phyloP scores from a whole-genome alignment of 495 filamentous ascomycete species.

The Tuber magnatum region DNA sequence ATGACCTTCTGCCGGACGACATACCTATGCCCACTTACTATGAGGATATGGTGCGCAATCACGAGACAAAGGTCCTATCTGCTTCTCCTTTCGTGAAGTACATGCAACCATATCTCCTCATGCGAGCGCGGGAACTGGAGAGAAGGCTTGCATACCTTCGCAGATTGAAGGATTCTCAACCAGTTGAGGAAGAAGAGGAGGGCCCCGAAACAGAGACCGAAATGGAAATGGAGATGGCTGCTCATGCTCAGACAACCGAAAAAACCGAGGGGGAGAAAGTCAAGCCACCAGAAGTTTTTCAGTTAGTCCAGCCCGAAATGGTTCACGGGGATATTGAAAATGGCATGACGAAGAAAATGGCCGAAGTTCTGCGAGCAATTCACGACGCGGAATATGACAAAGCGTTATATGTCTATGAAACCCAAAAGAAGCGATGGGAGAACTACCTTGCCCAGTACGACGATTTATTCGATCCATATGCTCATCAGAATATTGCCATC shows the following conservation, averaged over 20 bases:
- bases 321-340: conserved; percentile 59
- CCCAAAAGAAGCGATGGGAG: conserved; percentile 92
- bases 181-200: conserved; percentile 47
- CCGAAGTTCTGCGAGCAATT: conserved; percentile 86
- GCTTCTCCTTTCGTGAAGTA: conserved; percentile 95
- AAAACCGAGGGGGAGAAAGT: conserved; percentile 26
- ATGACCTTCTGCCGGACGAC: conserved; percentile 67
- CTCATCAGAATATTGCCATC: conserved; percentile 93
- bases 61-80: conserved; percentile 86
- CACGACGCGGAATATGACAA: conserved; percentile 96
- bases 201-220: conserved; percentile 33
- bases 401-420: conserved; percentile 85
- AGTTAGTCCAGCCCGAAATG: conserved; percentile 90
- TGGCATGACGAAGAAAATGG: conserved; percentile 71
- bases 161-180: conserved; percentile 70
- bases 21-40: conserved; percentile 87
- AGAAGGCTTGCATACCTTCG: conserved; percentile 70
- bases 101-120: conserved; percentile 83
- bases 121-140: conserved; percentile 85
- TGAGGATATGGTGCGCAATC: conserved; percentile 85
- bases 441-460: conserved; percentile 74
- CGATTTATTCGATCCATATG: conserved; percentile 84
- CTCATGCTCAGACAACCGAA: conserved; percentile 5
- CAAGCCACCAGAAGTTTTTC: conserved; percentile 56
- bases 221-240: conserved; percentile 11